Evolutionary conservation across 2,329 filamentous ascomycete genomes (phyloP), one percentile per base, ranked within the genome.

Genomic region (Passalora sequoiae): DNA sequence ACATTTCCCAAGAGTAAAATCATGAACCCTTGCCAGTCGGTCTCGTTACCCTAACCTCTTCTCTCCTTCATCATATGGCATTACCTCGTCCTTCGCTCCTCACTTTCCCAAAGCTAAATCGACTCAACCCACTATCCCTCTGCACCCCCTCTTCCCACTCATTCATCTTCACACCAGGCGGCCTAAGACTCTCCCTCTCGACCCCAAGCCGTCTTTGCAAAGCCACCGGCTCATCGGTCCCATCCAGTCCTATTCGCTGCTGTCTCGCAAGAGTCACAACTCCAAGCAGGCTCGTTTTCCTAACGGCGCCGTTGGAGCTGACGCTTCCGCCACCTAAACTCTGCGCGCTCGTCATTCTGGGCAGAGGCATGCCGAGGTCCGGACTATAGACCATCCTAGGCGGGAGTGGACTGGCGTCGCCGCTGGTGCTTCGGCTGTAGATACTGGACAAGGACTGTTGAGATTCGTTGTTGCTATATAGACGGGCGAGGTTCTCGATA

Each of bases 401-500:
- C 17, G 43, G 40, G 32, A 43, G 32, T 10, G 6, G 20, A 33
- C 10, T 37, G 41, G 6, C 39, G 38, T 36, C 54, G 8, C 58
- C 58, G 22, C 52, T 57, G 7, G 55, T 52, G 40, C 51, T 55
- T 20, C 57, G 52, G 31, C 59, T 61, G 48, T 61, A 61, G 6
- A 60, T 40, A 30, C 59, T 61, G 3, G 58, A 58, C 3, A 57
- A 21, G 12, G 58, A 60, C 8, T 56, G 45, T 4, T 35, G 27
- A 9, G 58, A 60, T 10, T 54, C 46, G 10, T 39, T 44, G 37
- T 50, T 53, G 7, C 19, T 25, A 7, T 46, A 52, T 15, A 44
- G 43, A 1, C 39, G 27, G 1, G 39, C 39, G n/a, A 52, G 35
- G 22, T 53, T 45, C 2, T 35, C 19, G 2, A n/a, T 29, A 6